Evolutionary conservation across 768 basidiomycete species (phyloP), one percentile per base, ranked within the genome.

Genomic region (Chlorophyllum brunneum): DNA sequence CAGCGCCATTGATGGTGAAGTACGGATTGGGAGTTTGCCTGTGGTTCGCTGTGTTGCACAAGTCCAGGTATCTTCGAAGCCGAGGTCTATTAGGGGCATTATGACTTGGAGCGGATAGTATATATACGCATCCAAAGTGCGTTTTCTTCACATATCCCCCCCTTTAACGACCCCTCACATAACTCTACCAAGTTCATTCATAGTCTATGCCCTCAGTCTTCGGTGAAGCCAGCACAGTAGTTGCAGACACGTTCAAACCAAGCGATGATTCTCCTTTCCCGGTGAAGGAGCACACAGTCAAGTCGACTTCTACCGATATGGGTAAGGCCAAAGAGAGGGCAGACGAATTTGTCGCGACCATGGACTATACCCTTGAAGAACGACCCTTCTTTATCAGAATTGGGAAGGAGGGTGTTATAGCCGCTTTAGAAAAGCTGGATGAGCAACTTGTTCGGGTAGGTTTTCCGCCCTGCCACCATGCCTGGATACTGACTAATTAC

Each of bases 301-400:
- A 58, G 22, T 43, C 55, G 39, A 37, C 56, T 47, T 52, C 34
- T 24, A 41, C 5, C 20, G 29, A 10, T n/a, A 42, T 13, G 18
- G 49, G 29, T 18, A 56, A 55, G 44, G 48, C 33, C 5, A 54
- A 24, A 27, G 41, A 57, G 52, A 40, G 54, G 30, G 62, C 43
- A 30, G 66, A 66, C 47, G 69, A 73, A 36, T 81, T 83, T 57
- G 63, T 75, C 51, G 75, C 67, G 16, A 68, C 70, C 4, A 66
- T 69, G 29, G 81, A 85, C 45, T 79, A 80, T 56, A 67, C 68
- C 23, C 57, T 80, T 5, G 75, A 80, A 52, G 79, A 83, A 24
- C 69, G 85, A 37, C 83, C 84, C 0, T 91, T 88, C 72, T 85
- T 89, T 58, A 74, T 92, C 41, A 75, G 70, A 2, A 87, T 92